Evolutionary conservation across 2,329 filamentous ascomycete species (phyloP), one percentile per base, ranked within the genome.

Genomic region (Phyllosticta ampelicida): DNA sequence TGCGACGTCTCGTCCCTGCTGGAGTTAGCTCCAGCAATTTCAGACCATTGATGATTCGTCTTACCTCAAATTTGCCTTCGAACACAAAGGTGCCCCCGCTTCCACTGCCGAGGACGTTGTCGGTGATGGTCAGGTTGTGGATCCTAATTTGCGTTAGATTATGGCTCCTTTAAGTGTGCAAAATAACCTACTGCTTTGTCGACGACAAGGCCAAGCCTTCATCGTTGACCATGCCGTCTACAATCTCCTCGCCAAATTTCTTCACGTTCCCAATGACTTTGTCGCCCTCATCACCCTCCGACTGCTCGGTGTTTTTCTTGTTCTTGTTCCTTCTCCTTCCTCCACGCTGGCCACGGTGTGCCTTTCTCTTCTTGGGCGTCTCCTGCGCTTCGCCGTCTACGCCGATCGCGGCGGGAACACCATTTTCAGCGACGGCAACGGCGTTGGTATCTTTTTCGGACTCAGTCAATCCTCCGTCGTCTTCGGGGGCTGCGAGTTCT

Each of bases 81-180:
- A 94, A 97, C 0, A 99, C 94, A 56, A 95, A 85, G 0, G 94
- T 99, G n/a, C 94, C 94, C 68, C 96, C 95, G 71, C 92, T 97
- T 57, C 94, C 94, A 60, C 89, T 80, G 1, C 84, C 84, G 48
- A 86, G 75, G 18, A 85, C 77, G 28, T 75, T 77, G 64, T 84
- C 79, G 21, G 80, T 83, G 28, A 86, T 82, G 56, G 77, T 78
- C 21, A 85, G 72, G 61, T 80, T 83, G 55, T 82, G 83, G 64
- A 85, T 84, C 51, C 55, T 57, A 4, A 44, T 44, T 44, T 44
- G 16, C 13, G 36, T 44, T 44, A 44, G 6, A 44, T 44, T 23
- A 26, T 44, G 36, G 49, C 10, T 21, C 8, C 19, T 56, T 23
- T 13, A 26, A 29, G 29, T 53, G 13, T 48, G 19, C n/a, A 19